Base-by-base conservation (phyloP, 805 yeast genomes). In the Jamesozyma spencerorum region DNA sequence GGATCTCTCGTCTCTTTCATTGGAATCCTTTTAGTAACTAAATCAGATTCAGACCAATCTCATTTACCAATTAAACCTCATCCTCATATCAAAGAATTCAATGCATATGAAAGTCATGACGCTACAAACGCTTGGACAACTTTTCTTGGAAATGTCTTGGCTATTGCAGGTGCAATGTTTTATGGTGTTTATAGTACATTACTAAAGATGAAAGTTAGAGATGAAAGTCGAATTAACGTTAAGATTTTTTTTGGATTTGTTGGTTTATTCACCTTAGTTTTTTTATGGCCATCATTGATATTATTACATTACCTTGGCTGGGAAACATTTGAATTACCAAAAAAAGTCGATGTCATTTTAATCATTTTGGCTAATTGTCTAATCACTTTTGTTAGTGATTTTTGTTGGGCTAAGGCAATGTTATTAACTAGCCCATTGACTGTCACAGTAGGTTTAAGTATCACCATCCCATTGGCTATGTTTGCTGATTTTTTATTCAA, bases 341-440 rank as follows among this genome's bases (percentile, higher is more conserved):
- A 70, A 0, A 61, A 73, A 1, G 46, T 64, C 0, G 66, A 68
- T 30, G 75, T 81, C 3, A 65, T 78, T 53, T 42, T 62, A 1
- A 66, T 87, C 2, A 64, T 90, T 5, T 38, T 72, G 0, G 46
- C 76, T 36, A 92, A 92, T 59, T 83, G 88, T 43, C 54, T 75
- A 28, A 77, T 86, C 32, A 86, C 96, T 1, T 81, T 92, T 49
- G 62, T 88, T 13, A 81, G 94, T 31, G 98, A 92, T 58, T 87
- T 81, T 51, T 79, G 94, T 54, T 92, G 98, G 98, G 95, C 95
- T 27, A 77, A 85, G 47, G 94, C 97, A 0, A 92, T 88, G 76
- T 70, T 92, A 26, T 66, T 92, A 54, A 92, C 98, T 1, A 81
- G 92, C 34, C 98, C 98, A 2, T 68, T 92, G 48, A 88, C 95